Percentiles rank a stretch among this genome's conserved stretches.
These are phyloP conservation scores for Dictyostelium intermedium DNA, from an alignment of 78 protist genomes.

Conservation along the genomic window DNA sequence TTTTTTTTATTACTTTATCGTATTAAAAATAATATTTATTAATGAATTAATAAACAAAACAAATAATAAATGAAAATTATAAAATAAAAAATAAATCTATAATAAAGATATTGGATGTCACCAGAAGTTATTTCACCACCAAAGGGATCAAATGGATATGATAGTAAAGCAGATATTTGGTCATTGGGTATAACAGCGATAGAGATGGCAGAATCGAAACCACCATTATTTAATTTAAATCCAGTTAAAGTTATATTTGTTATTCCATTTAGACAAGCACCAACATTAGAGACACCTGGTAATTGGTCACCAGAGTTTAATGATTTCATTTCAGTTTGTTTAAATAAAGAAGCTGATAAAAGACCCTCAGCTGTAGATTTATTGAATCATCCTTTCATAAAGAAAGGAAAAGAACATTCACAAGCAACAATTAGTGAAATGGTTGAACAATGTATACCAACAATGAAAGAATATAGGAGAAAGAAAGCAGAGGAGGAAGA, in stretches of 20 bases:
- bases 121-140: conserved; percentile 86
- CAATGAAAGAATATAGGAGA: conserved; percentile 61
- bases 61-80: background rate
- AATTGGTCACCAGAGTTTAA: conserved; percentile 75
- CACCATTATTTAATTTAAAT: conserved; percentile 87
- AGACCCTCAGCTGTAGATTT: conserved; percentile 61
- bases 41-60: background rate
- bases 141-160: conserved; percentile 58
- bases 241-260: conserved; percentile 88
- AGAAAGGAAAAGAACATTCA: conserved; percentile 14
- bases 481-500: conserved; percentile 64
- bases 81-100: background rate
- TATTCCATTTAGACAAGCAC: conserved; percentile 85
- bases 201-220: conserved; percentile 91
- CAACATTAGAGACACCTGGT: conserved; percentile 74
- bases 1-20: background rate
- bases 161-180: conserved; percentile 91
- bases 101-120: conserved; percentile 79
- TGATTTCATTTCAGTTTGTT: conserved; percentile 54
- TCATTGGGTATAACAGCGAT: conserved; percentile 92
- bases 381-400: conserved; percentile 51
- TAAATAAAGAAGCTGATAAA: conserved; percentile 69
- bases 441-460: conserved; percentile 51
- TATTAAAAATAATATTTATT: background rate
- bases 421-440: conserved; percentile 22